Conservation (phyloP, 768 basidiomycete species). For the Scleroderma citrinum region DNA sequence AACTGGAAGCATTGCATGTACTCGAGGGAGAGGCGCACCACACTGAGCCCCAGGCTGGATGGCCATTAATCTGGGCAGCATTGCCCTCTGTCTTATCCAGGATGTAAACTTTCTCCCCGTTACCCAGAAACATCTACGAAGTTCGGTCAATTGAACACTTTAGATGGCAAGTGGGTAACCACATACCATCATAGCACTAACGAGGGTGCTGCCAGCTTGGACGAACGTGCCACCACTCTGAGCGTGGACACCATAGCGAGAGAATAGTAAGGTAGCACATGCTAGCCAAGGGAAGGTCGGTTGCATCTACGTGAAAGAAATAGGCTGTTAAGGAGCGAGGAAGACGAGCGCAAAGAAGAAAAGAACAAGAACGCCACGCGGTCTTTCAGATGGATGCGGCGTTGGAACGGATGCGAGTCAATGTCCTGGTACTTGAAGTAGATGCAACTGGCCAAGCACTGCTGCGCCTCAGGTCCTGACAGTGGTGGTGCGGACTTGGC, state of each 20-base stretch:
- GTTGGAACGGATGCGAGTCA: no score
- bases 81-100: slow-evolving; percentile 90
- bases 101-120: slow-evolving; percentile 76
- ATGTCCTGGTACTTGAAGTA: no score
- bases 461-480: no score
- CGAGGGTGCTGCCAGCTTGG: slow-evolving; percentile 30
- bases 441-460: no score
- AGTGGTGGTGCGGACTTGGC: no score
- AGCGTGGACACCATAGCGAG: slow-evolving; percentile 4
- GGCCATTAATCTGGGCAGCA: slow-evolving; percentile 53
- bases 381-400: no score
- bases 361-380: neutral
- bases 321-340: neutral
- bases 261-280: neutral
- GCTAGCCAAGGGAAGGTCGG: neutral
- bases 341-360: no score
- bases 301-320: neutral
- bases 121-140: slow-evolving; percentile 72
- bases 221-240: slow-evolving; percentile 21
- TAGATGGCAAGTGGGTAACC: neutral
- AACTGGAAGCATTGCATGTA: neutral
- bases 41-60: slow-evolving; percentile 70
- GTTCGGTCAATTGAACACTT: neutral
- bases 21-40: slow-evolving; percentile 37
- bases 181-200: slow-evolving; percentile 53